Evolutionary conservation across 228 moss, liverwort and hornwort species (phyloP).

Genomic region (Sphagnum magellanicum): DNA sequence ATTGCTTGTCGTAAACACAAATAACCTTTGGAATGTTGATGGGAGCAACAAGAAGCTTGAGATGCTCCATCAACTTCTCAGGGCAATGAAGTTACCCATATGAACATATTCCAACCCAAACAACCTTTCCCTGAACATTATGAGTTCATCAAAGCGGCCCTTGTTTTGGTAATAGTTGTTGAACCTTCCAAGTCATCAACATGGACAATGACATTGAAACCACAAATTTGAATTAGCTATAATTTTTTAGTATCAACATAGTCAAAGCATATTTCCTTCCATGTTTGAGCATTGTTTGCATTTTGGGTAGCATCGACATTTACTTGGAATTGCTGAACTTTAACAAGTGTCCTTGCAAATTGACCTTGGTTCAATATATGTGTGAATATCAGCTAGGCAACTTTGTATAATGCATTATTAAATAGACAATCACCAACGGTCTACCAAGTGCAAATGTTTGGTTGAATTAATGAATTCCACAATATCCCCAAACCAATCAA

Average conservation of each 20-base stretch:
- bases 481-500: constrained; percentile 42
- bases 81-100: constrained; percentile 50
- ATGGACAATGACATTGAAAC: constrained; percentile 42
- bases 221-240: constrained; percentile 39
- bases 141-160: constrained; percentile 46
- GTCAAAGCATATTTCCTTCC: constrained; percentile 58
- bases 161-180: constrained; percentile 46
- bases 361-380: constrained; percentile 52
- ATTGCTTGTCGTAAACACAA: constrained; percentile 49
- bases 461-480: constrained; percentile 44
- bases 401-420: constrained; percentile 38
- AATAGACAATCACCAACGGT: constrained; percentile 43
- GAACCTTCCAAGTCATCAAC: constrained; percentile 53
- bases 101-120: constrained; percentile 50
- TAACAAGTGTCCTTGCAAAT: constrained; percentile 54
- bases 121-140: constrained; percentile 47
- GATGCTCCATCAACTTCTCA: constrained; percentile 54
- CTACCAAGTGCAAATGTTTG: constrained; percentile 39
- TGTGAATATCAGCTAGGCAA: constrained; percentile 43
- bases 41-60: constrained; percentile 42
- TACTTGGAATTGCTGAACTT: constrained; percentile 50
- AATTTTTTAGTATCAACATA: constrained; percentile 49
- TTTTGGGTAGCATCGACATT: constrained; percentile 54
- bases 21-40: constrained; percentile 56
- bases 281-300: constrained; percentile 46